Evolutionary conservation across 116 monocot genomes (phyloP).

Genomic region (Trichopus zeylanicus): DNA sequence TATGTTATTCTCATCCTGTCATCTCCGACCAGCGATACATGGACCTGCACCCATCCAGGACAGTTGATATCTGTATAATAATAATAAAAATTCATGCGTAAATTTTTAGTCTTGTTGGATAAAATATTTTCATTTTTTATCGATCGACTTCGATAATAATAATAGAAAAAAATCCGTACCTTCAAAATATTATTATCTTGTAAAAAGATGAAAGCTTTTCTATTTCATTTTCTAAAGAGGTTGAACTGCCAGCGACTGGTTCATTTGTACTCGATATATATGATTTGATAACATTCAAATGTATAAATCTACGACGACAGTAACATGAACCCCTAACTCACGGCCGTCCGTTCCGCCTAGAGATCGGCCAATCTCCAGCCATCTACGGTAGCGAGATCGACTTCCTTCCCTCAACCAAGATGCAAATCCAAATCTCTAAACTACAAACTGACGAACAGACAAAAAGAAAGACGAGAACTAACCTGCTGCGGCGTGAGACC

Average conservation of each 20-base stretch:
- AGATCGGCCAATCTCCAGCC: too few species aligned
- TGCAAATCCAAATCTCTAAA: neutral
- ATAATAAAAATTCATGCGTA: neutral
- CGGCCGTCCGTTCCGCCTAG: too few species aligned
- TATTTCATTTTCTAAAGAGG: neutral
- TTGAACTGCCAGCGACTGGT: neutral
- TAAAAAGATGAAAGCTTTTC: too few species aligned
- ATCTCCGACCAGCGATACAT: slow-evolving; percentile 57
- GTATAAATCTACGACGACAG: neutral
- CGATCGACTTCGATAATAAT: too few species aligned
- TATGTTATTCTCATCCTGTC: slow-evolving; percentile 64
- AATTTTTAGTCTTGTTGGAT: neutral
- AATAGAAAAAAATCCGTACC: too few species aligned
- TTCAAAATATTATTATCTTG: too few species aligned
- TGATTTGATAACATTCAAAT: too few species aligned
- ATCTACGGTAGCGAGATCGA: neutral
- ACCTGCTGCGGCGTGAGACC: slow-evolving; percentile 52
- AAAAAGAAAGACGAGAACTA: neutral
- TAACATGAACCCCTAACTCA: too few species aligned
- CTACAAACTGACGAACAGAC: neutral
- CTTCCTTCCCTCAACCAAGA: neutral
- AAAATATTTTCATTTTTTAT: neutral
- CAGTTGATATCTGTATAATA: neutral
- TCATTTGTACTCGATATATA: neutral
- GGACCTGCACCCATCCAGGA: slow-evolving; percentile 36